Evolutionary conservation across 768 basidiomycete species (phyloP).

Genomic region (Exidia glandulosa): DNA sequence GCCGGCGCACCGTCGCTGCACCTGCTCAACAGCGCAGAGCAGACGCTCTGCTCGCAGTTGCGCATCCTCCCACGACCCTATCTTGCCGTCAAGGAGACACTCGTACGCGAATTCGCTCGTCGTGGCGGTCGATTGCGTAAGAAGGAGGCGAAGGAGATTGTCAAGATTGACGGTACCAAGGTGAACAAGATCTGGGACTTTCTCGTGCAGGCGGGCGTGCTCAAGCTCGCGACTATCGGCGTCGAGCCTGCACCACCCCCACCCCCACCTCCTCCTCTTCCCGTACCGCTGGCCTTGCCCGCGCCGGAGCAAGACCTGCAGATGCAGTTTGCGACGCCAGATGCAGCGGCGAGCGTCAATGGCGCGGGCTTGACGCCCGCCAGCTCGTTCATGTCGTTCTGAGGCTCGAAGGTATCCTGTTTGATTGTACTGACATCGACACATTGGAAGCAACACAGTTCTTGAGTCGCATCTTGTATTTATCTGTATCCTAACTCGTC

Average conservation of each 20-base stretch:
- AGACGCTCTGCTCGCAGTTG: conserved; percentile 75
- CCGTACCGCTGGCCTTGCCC: too few species aligned
- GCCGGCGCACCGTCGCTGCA: conserved; percentile 67
- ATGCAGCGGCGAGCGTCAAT: too few species aligned
- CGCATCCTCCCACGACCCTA: conserved; percentile 93
- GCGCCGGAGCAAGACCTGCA: too few species aligned
- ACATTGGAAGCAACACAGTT: too few species aligned
- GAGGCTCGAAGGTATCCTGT: too few species aligned
- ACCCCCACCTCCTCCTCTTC: too few species aligned
- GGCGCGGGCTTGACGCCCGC: too few species aligned
- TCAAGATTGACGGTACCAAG: conserved; percentile 91
- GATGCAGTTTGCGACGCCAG: too few species aligned
- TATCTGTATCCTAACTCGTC: too few species aligned
- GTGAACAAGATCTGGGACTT: conserved; percentile 91
- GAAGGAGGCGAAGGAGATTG: conserved; percentile 78
- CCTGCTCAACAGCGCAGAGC: conserved; percentile 80
- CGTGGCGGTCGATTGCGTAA: conserved; percentile 80
- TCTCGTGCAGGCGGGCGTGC: conserved; percentile 64
- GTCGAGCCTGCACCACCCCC: not conserved
- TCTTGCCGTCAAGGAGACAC: conserved; percentile 88
- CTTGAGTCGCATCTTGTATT: too few species aligned
- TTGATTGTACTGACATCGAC: too few species aligned
- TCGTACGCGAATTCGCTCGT: conserved; percentile 86
- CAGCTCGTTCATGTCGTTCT: too few species aligned
- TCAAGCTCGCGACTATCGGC: conserved; percentile 5